These are phyloP conservation scores for Coniophora puteana DNA, from an alignment of 1,284 basidiomycete genomes.

Conservation along the genomic window DNA sequence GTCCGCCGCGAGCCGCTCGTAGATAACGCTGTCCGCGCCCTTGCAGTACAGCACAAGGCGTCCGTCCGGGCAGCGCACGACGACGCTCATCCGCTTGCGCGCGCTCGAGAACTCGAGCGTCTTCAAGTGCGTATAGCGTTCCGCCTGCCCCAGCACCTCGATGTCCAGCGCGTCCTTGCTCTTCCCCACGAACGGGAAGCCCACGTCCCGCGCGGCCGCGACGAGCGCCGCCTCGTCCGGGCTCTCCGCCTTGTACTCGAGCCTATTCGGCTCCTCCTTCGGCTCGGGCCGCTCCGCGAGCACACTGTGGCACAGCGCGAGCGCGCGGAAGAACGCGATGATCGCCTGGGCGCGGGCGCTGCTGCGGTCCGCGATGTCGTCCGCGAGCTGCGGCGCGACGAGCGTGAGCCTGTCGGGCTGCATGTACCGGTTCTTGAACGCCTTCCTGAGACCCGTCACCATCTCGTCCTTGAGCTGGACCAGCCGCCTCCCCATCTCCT, in stretches of 20 bases:
- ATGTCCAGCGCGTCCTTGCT: slow-evolving; percentile 80
- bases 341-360: slow-evolving; percentile 66
- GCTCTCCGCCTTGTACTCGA: slow-evolving; percentile 95
- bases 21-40: slow-evolving; percentile 96
- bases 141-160: slow-evolving; percentile 86
- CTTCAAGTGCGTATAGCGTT: slow-evolving; percentile 78
- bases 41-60: slow-evolving; percentile 87
- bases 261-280: slow-evolving; percentile 54
- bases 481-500: slow-evolving; percentile 69
- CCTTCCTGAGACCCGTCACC: slow-evolving; percentile 69
- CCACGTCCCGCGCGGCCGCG: slow-evolving; percentile 86
- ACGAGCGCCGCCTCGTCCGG: slow-evolving; percentile 96
- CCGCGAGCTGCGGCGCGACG: slow-evolving; percentile 81
- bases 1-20: slow-evolving; percentile 73
- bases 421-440: slow-evolving; percentile 89
- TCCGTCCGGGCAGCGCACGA: slow-evolving; percentile 83
- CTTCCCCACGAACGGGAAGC: slow-evolving; percentile 87
- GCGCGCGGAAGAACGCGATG: slow-evolving; percentile 85
- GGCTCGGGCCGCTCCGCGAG: slow-evolving; percentile 75
- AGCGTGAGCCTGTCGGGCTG: slow-evolving; percentile 84
- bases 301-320: slow-evolving; percentile 92
- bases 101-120: slow-evolving; percentile 93
- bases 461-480: slow-evolving; percentile 71
- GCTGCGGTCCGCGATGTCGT: slow-evolving; percentile 64
- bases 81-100: slow-evolving; percentile 90